These are phyloP conservation scores for Rhynchosporium agropyri DNA, from an alignment of 2,329 filamentous ascomycete genomes.

Conservation along the genomic window DNA sequence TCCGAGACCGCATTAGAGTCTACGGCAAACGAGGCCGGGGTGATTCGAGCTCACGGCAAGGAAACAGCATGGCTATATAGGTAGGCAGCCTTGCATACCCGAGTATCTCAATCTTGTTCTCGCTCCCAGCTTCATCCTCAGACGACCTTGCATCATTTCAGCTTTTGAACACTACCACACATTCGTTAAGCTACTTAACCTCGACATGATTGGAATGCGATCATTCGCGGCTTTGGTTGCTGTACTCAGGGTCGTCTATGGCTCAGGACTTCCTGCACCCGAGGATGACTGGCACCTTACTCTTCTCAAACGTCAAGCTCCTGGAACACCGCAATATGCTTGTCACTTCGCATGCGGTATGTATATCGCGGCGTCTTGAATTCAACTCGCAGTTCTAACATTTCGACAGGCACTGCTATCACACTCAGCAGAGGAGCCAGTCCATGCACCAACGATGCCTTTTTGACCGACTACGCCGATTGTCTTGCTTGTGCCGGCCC, in stretches of 20 bases:
- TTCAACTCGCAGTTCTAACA: not conserved
- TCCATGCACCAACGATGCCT: conserved; percentile 27
- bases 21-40: not conserved
- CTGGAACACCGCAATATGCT: conserved; percentile 27
- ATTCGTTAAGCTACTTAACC: conserved; percentile 14
- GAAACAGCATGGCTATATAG: conserved; percentile 8
- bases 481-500: conserved; percentile 33
- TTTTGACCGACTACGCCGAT: conserved; percentile 28
- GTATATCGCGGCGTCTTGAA: not conserved
- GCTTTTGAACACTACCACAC: not conserved
- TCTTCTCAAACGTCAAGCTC: conserved; percentile 29
- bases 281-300: conserved; percentile 22
- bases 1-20: conserved; percentile 10
- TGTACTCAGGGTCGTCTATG: conserved; percentile 17
- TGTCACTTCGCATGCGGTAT: conserved; percentile 31
- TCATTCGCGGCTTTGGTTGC: conserved; percentile 19
- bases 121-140: conserved; percentile 4
- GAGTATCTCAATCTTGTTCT: not conserved
- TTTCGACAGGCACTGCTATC: conserved; percentile 18
- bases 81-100: conserved; percentile 14
- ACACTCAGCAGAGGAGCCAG: conserved; percentile 19
- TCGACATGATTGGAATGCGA: conserved; percentile 27
- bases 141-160: conserved; percentile 2
- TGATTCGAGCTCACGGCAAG: conserved; percentile 5
- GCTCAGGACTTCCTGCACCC: conserved; percentile 11